Evolutionary conservation across 192 early-diverging fungal genomes (phyloP).

Genomic region (Coemansia sp.): DNA sequence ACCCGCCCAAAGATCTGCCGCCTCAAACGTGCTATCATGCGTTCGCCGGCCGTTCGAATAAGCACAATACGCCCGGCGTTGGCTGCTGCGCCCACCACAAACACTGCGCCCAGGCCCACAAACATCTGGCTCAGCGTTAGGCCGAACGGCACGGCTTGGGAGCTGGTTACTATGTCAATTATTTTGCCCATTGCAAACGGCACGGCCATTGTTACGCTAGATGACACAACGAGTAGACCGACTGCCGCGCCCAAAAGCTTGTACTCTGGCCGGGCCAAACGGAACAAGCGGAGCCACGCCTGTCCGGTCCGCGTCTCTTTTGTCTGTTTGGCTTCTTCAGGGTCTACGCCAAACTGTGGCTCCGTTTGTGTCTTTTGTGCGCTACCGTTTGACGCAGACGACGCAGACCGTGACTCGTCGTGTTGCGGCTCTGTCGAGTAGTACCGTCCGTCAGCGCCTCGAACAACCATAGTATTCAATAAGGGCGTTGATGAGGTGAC

Average conservation of each 20-base stretch:
- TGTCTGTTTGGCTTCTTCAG: conserved; percentile 19
- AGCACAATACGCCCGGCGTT: conserved; percentile 61
- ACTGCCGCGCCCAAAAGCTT: conserved; percentile 55
- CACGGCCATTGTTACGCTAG: conserved; percentile 63
- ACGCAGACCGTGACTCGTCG: conserved; percentile 2
- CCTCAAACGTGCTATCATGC: conserved; percentile 58
- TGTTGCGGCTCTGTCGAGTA: conserved; percentile 28
- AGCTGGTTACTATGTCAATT: conserved; percentile 63
- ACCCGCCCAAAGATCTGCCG: conserved; percentile 56
- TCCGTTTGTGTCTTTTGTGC: neutral
- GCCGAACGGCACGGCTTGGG: conserved; percentile 48
- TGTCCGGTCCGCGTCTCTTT: conserved; percentile 22
- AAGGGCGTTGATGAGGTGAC: neutral
- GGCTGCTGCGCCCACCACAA: conserved; percentile 57
- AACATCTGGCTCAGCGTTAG: conserved; percentile 58
- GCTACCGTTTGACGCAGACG: conserved; percentile 6
- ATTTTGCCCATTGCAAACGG: conserved; percentile 70
- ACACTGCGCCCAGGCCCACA: conserved; percentile 51
- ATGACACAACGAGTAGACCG: conserved; percentile 60
- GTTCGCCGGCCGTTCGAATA: conserved; percentile 61
- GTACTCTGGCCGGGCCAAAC: conserved; percentile 49
- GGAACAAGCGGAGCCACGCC: conserved; percentile 51
- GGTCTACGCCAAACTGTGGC: conserved; percentile 24
- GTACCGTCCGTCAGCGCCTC: conserved; percentile 30
- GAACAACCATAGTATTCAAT: conserved; percentile 6